Evolutionary conservation across 306 rosid species (phyloP), one percentile per base, ranked within the genome.

Genomic region (Arachis hypogaea): DNA sequence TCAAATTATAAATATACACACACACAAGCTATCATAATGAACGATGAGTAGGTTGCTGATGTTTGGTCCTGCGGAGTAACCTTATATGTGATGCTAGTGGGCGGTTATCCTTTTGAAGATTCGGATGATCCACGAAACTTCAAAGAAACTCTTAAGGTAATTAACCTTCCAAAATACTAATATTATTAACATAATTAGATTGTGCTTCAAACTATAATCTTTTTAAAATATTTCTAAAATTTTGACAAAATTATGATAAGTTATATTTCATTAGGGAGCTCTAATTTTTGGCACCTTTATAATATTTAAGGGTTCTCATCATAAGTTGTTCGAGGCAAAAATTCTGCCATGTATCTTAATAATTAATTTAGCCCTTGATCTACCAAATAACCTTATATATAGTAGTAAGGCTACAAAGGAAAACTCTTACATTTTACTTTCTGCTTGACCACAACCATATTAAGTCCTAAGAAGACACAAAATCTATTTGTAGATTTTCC

Each of bases 61-160:
- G 99, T 95, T 80, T 95, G 99, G 98, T 92, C 98, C 50, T 95
- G 99, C 86, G 99, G 97, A 78, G 99, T 95, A 79, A 95, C 99
- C 59, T 81, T 95, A 49, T 95, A 95, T 83, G 99, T 95, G 81
- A 95, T 95, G 99, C 85, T 95, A 75, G 99, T 90, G 74, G 99
- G 99, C 2, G 98, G 92, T 74, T 95, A 95, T 90, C 99, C 99
- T 78, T 95, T 95, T 61, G 99, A 95, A 90, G 99, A 95, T 80
- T 91, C 97, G 44, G 96, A 92, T 73, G 97, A 95, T 67, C 97
- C 99, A 11, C 90, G 74, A 76, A 95, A 95, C 82, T 92, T 92
- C 81, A 90, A 92, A 85, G 90, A 92, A 82, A 92, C 99, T 74
- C 96, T 95, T 67, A 87, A 90, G 86, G 99, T 92, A 74, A 72